These are phyloP conservation scores for Alopecurus myosuroides DNA, from an alignment of 176 grass and related monocot species.

Conservation along the genomic window DNA sequence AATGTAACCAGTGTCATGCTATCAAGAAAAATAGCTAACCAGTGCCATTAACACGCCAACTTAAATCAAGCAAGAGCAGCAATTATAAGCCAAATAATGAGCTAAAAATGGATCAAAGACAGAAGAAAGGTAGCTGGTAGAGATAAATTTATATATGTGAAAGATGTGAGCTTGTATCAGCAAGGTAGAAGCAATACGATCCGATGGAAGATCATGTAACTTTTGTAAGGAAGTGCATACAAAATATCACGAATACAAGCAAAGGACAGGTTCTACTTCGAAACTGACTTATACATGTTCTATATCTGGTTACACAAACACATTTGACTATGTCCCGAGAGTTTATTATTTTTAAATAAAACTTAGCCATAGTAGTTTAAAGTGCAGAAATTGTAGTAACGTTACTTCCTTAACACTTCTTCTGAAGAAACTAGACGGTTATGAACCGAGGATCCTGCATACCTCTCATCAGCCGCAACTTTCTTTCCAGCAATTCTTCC, in stretches of 20 bases:
- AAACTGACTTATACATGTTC: not conserved
- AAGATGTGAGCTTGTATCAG: not conserved
- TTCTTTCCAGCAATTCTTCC: conserved; percentile 85
- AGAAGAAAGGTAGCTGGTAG: not conserved
- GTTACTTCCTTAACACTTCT: not conserved
- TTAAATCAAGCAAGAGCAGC: not conserved
- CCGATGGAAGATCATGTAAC: not conserved
- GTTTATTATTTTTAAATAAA: not conserved
- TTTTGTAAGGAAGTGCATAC: not conserved
- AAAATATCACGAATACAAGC: not conserved
- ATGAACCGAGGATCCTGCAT: not conserved
- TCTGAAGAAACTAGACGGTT: not conserved
- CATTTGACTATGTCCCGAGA: not conserved
- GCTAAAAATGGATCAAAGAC: not conserved
- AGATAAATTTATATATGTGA: not conserved
- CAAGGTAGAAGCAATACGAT: conserved; percentile 3
- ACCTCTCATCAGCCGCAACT: conserved; percentile 75
- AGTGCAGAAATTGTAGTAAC: not conserved
- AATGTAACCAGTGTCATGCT: conserved; percentile 6
- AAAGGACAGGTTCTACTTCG: not conserved
- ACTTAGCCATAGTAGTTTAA: not conserved
- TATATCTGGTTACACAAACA: not conserved
- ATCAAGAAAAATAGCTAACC: not conserved
- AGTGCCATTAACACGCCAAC: not conserved
- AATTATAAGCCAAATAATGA: not conserved